Evolutionary conservation across 73 alveolate genomes (phyloP), one percentile per base, ranked within the genome.

Genomic region (Paramecium sexaurelia): DNA sequence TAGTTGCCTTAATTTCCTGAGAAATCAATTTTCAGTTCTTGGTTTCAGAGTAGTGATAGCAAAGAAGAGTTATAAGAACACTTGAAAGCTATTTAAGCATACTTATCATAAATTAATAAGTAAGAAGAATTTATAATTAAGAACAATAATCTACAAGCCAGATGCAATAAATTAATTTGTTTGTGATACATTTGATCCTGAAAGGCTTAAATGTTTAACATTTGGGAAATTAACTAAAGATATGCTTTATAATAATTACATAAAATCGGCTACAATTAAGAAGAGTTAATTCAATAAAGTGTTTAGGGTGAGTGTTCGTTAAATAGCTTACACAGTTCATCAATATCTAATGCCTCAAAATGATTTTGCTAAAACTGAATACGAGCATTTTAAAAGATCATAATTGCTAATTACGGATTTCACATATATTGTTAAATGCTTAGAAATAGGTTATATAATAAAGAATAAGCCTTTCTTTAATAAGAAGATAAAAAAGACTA

Each of bases 1-100:
- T 13, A 71, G 86, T 71, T 71, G 17, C 86, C 86, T 27, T 36
- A 9, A 29, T 71, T 71, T 37, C 86, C 86, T 11, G 86, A 71
- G 56, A 71, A 71, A 35, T 71, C 86, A 35, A 19, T 71, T 33
- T 71, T 32, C 35, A 71, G 66, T 32, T 71, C 86, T 13, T 71
- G 86, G 86, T 71, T 71, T 37, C 33, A 32, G 36, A 35, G 57
- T 19, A 36, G 33, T 13, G 86, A 71, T 6, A 35, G 57, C 10
- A 32, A 19, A 9, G 86, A 71, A 37, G 86, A 71, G 7, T 71
- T 71, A 37, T 19, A 35, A 35, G 86, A 71, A 24, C 19, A 33
- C 13, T 17, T 27, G 0, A 37, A 32, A 36, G 7, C 35, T 35
- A 20, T 71, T 32, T 35, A 32, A 15, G 7, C 55, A 1, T 71